These are phyloP conservation scores for Mentha longifolia DNA, from an alignment of 257 asterid species.

Conservation along the genomic window DNA sequence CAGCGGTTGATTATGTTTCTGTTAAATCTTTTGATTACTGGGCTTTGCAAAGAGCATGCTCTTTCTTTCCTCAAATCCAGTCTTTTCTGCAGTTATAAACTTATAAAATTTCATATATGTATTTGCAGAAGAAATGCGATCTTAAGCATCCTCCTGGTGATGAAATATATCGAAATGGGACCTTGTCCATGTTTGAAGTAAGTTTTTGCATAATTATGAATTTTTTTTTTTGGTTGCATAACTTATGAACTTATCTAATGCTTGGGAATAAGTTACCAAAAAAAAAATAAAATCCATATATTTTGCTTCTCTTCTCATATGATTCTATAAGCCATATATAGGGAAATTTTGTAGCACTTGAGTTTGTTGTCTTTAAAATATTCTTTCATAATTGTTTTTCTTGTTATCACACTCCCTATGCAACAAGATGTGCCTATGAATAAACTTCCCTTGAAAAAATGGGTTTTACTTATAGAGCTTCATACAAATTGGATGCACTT, in stretches of 20 bases:
- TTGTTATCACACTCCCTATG: background rate
- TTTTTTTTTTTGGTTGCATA: too few relatives aligned
- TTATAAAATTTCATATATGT: slow-evolving; percentile 19
- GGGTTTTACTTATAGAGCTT: slow-evolving; percentile 5
- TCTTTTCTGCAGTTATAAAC: background rate
- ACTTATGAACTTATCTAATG: background rate
- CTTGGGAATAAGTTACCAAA: background rate
- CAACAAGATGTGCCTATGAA: slow-evolving; percentile 11
- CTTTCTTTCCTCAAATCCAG: background rate
- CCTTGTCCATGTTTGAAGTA: slow-evolving; percentile 95
- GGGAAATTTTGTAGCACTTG: slow-evolving; percentile 3
- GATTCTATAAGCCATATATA: slow-evolving; percentile 3
- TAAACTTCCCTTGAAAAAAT: background rate
- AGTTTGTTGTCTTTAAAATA: background rate
- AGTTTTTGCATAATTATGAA: too few relatives aligned
- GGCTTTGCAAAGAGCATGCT: background rate
- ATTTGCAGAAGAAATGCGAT: slow-evolving; percentile 79
- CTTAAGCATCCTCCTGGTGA: slow-evolving; percentile 98
- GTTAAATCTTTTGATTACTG: background rate
- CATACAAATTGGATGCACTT: background rate
- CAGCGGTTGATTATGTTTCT: background rate
- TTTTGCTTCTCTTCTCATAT: slow-evolving; percentile 10
- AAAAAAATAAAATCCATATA: background rate
- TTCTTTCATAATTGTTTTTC: background rate
- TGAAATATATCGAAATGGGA: slow-evolving; percentile 87